A percentile compares a stretch with the other conserved stretches of the same genome.
These are phyloP conservation scores for Nicotiana obtusifolia DNA, from an alignment of 257 asterid species.

Conservation along the genomic window DNA sequence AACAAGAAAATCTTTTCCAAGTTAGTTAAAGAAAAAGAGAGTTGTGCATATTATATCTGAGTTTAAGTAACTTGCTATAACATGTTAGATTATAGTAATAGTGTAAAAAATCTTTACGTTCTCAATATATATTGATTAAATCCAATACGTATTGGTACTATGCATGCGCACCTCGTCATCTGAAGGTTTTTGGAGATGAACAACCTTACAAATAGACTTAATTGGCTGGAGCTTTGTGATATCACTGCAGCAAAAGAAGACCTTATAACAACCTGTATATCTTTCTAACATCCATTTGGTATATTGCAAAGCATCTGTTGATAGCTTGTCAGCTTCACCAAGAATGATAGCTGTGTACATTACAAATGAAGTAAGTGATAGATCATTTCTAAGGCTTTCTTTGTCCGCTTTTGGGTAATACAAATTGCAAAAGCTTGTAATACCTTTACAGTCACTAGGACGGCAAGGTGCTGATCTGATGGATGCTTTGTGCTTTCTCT, in stretches of 20 bases:
- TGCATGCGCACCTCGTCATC: slow-evolving; percentile 46
- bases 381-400: background rate
- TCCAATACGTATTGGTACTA: background rate
- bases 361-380: background rate
- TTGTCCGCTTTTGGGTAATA: background rate
- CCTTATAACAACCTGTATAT: slow-evolving; percentile 55
- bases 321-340: slow-evolving; percentile 66
- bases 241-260: slow-evolving; percentile 80
- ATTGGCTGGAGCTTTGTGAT: slow-evolving; percentile 57
- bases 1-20: slow-evolving; percentile 12
- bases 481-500: slow-evolving; percentile 21
- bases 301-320: slow-evolving; percentile 57
- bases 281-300: slow-evolving; percentile 74
- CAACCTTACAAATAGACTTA: slow-evolving; percentile 49
- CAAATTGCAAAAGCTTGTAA: background rate
- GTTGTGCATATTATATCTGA: background rate
- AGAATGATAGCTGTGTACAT: slow-evolving; percentile 59
- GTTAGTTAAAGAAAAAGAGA: background rate
- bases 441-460: slow-evolving; percentile 54
- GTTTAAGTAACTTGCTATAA: background rate
- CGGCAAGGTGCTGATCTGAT: slow-evolving; percentile 16
- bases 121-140: background rate
- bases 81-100: background rate
- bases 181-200: slow-evolving; percentile 75
- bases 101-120: background rate